Base-by-base conservation (phyloP, 2,329 filamentous ascomycete species). In the Epicoccum nigrum region DNA sequence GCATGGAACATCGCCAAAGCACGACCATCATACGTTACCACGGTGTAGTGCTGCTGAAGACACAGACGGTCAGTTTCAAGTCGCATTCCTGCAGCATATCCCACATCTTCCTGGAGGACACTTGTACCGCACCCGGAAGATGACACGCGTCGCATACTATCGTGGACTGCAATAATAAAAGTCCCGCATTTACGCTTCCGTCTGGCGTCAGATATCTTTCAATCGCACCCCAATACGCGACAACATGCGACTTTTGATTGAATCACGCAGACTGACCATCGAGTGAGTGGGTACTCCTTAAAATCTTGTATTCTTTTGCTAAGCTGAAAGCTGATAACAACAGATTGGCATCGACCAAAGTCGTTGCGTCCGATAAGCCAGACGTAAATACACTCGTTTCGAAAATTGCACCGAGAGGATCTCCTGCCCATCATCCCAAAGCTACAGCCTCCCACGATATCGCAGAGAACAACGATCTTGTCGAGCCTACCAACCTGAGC, bases 201-300 rank as follows among this genome's bases (percentile, higher is more conserved):
- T 20, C 20, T 7, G 20, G 19, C 2, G 16, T 9, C 19, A 39
- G 11, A 45, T 49, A 49, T 39, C 40, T 49, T 35, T 27, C 8
- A n/a, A 33, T 12, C 6, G 7, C 19, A 21, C 9, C 16, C 42
- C 28, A 43, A 8, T 3, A 31, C 39, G 35, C 35, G 33, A 28
- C 31, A 54, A 46, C n/a, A 54, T 54, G 51, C 51, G 51, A 44
- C 37, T 54, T 13, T 15, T 46, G 41, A 42, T 54, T 11, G 20
- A 54, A 54, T 38, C 41, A 32, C 17, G 31, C 21, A 45, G 38
- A 17, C 35, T 44, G 41, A 45, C 28, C 11, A 30, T 54, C 38
- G 51, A 54, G 51, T 54, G 51, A 50, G 51, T 50, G 8, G n/a
- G 51, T 51, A 20, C 31, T 27, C 51, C 51, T 40, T 43, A 4